These are phyloP conservation scores for Cyclotella sp. DNA, from an alignment of 108 stramenopile species.

Conservation along the genomic window DNA sequence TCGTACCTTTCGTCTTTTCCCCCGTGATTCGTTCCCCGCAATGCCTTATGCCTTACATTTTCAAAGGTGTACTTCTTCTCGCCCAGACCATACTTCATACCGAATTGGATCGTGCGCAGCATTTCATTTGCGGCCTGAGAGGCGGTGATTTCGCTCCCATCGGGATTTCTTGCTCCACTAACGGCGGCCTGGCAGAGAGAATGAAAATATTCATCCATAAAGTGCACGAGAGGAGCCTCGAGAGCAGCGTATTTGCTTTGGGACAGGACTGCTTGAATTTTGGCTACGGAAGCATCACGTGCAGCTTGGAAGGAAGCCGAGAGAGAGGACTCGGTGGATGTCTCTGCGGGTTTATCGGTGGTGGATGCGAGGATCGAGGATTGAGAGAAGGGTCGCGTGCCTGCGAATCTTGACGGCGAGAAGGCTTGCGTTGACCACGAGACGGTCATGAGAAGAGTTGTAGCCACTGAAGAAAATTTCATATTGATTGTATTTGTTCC, in stretches of 20 bases:
- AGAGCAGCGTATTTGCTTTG: conserved; percentile 29
- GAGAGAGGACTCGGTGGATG: neutral
- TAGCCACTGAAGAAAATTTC: conserved; percentile 28
- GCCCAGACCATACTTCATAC: conserved; percentile 74
- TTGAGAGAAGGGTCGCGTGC: neutral
- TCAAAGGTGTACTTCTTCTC: conserved; percentile 67
- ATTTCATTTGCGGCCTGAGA: conserved; percentile 58
- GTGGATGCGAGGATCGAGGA: conserved; percentile 21
- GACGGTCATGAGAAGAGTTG: conserved; percentile 19
- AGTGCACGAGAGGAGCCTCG: conserved; percentile 62
- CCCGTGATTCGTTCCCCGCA: conserved; percentile 61
- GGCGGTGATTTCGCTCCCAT: conserved; percentile 36
- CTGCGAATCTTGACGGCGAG: neutral
- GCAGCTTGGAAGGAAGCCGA: conserved; percentile 56
- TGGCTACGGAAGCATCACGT: conserved; percentile 44
- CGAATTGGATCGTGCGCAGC: conserved; percentile 65
- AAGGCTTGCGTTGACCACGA: conserved; percentile 18
- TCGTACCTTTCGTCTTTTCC: conserved; percentile 56
- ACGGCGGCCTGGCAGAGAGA: conserved; percentile 51
- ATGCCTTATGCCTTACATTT: conserved; percentile 70
- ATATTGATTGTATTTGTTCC: conserved; percentile 7
- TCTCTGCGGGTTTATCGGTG: conserved; percentile 21
- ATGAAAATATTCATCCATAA: conserved; percentile 79
- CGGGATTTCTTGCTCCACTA: conserved; percentile 40
- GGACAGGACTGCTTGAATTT: conserved; percentile 27